Conservation (phyloP, 2,329 filamentous ascomycete species). For the Penicillium sp. region DNA sequence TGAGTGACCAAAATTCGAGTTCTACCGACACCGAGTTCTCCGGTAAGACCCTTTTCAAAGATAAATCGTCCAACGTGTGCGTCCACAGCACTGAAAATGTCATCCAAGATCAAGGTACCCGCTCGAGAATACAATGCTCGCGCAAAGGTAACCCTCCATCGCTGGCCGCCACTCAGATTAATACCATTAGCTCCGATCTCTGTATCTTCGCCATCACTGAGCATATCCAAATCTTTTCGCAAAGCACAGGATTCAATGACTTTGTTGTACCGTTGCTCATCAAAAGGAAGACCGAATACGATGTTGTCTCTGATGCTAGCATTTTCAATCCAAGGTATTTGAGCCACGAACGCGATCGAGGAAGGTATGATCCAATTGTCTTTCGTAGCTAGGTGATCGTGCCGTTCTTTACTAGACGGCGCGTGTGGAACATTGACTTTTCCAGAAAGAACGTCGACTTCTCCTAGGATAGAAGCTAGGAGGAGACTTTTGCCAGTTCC, state of each 20-base stretch:
- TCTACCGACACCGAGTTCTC: slow-evolving; percentile 63
- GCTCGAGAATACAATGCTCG: slow-evolving; percentile 75
- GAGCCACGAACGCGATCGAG: slow-evolving; percentile 70
- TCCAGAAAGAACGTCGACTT: slow-evolving; percentile 66
- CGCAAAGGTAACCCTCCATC: slow-evolving; percentile 77
- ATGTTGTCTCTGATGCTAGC: slow-evolving; percentile 75
- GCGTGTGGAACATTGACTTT: slow-evolving; percentile 51
- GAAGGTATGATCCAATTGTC: slow-evolving; percentile 66
- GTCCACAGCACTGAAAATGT: slow-evolving; percentile 79
- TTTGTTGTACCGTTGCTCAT: slow-evolving; percentile 65
- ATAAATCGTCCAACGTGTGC: slow-evolving; percentile 76
- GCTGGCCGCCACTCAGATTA: slow-evolving; percentile 77
- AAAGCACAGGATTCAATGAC: slow-evolving; percentile 71
- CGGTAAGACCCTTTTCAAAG: slow-evolving; percentile 70
- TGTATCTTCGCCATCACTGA: slow-evolving; percentile 72
- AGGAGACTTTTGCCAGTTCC: slow-evolving; percentile 75
- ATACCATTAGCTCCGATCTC: slow-evolving; percentile 83
- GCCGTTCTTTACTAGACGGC: slow-evolving; percentile 51
- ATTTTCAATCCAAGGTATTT: slow-evolving; percentile 84
- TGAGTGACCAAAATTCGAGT: slow-evolving; percentile 79
- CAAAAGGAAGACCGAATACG: slow-evolving; percentile 67
- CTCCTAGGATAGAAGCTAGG: slow-evolving; percentile 69
- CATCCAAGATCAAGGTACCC: slow-evolving; percentile 72
- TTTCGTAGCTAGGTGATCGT: slow-evolving; percentile 58
- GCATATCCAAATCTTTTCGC: slow-evolving; percentile 70